A percentile compares a stretch with the other conserved stretches of the same genome.
Evolutionary conservation across 441 rosid species (phyloP).

Genomic region (Eruca vesicaria): DNA sequence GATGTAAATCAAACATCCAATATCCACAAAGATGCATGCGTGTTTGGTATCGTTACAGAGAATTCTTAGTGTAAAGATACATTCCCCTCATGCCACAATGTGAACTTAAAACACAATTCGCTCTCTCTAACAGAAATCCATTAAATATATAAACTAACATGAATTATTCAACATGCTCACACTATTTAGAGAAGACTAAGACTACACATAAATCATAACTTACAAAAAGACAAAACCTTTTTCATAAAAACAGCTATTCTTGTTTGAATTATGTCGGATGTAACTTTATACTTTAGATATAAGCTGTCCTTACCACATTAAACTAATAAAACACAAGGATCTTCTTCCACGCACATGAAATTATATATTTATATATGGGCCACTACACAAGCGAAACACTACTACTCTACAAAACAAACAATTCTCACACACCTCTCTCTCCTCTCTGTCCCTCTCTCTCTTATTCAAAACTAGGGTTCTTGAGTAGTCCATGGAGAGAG

Average conservation of each 20-base stretch:
- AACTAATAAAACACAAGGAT: constrained; percentile 18
- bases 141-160: neutral
- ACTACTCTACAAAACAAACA: neutral
- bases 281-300: constrained; percentile 26
- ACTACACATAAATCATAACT: constrained; percentile 19
- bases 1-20: constrained; percentile 18
- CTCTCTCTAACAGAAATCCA: constrained; percentile 14
- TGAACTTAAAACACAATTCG: constrained; percentile 22
- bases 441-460: neutral
- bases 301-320: constrained; percentile 19
- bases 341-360: constrained; percentile 26
- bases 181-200: constrained; percentile 12
- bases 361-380: neutral
- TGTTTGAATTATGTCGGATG: constrained; percentile 26
- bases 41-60: constrained; percentile 21
- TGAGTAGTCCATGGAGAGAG: constrained; percentile 28
- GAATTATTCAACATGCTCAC: constrained; percentile 6
- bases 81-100: constrained; percentile 25
- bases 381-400: neutral
- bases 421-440: neutral
- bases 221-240: constrained; percentile 2
- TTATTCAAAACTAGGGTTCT: constrained; percentile 10
- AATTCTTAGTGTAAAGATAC: constrained; percentile 38
- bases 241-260: constrained; percentile 22
- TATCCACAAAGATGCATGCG: constrained; percentile 27